Evolutionary conservation across 805 yeast species (phyloP), one percentile per base, ranked within the genome.

Genomic region (Candida yuanshanica): DNA sequence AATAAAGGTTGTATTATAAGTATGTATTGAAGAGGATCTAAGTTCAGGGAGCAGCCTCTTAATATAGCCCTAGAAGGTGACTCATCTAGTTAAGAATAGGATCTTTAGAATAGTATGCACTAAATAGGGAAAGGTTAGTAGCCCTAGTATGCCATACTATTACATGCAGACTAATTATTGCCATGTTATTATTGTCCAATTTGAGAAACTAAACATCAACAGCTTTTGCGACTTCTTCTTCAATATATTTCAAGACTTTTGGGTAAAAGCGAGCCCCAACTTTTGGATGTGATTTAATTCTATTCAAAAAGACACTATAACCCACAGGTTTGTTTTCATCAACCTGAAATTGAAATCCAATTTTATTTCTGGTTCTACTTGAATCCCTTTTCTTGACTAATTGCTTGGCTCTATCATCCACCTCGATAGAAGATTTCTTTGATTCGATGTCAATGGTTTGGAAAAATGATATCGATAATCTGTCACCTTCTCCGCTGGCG

Each of bases 281-380:
- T 45, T 72, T 74, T 47, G 70, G 74, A 53, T 72, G 77, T 1
- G 71, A 63, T 48, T 72, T 72, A 36, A 71, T 62, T 43, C 77
- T 59, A 52, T 72, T 72, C 31, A 67, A 55, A 50, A 72, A 72
- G 7, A 70, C 73, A 29, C 70, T 62, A 44, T 65, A 56, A 1
- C 77, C 77, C 9, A 72, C 74, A 0, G 77, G 77, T 33, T 66
- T 55, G 10, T 43, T 22, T 20, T 44, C 48, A 29, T 46, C 55
- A 4, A 50, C 55, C 23, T 48, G 56, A 44, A 54, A 54, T 24
- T 54, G 59, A 43, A 54, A 54, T 1, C 57, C 59, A 38, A 54
- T 52, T 31, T 51, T 52, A 37, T 53, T 53, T 14, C 37, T 25
- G 4, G 42, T 36, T 36, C 56, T 47, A 4, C 32, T 42, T 4